Evolutionary conservation across 2,329 filamentous ascomycete genomes (phyloP).

Genomic region (Aureobasidium vineae): DNA sequence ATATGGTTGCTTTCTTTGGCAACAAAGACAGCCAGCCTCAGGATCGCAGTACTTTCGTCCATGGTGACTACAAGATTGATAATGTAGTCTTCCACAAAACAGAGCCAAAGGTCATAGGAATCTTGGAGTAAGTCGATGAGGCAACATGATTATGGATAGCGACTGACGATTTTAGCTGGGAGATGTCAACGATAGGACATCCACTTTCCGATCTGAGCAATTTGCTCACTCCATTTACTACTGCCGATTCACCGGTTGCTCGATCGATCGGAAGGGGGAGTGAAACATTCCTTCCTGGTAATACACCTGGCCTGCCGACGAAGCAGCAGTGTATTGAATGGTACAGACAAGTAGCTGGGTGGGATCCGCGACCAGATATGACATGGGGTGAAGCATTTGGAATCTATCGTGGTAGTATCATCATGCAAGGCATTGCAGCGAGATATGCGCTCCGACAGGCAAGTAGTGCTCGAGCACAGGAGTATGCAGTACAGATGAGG

Average conservation of each 20-base stretch:
- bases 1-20: conserved; percentile 75
- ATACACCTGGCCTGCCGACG: conserved; percentile 64
- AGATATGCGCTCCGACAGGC: conserved; percentile 78
- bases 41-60: conserved; percentile 77
- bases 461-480: conserved; percentile 75
- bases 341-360: conserved; percentile 68
- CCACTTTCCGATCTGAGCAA: conserved; percentile 89
- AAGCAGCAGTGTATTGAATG: conserved; percentile 60
- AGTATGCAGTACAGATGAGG: conserved; percentile 66
- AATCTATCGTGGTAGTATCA: conserved; percentile 58
- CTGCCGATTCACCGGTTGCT: conserved; percentile 42
- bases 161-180: conserved; percentile 59
- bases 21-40: conserved; percentile 67
- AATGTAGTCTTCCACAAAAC: conserved; percentile 75
- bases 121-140: conserved; percentile 60
- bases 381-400: conserved; percentile 65
- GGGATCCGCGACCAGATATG: conserved; percentile 62
- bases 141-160: background rate
- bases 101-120: conserved; percentile 82
- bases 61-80: conserved; percentile 90
- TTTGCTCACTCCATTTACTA: conserved; percentile 55
- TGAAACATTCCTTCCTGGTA: conserved; percentile 59
- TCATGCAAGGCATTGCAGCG: conserved; percentile 89
- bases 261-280: conserved; percentile 43
- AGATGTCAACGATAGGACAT: conserved; percentile 98